Percentiles rank a stretch among this genome's conserved stretches.
These are phyloP conservation scores for Phalaenopsis hybrid DNA, from an alignment of 116 monocot species.

Conservation along the genomic window DNA sequence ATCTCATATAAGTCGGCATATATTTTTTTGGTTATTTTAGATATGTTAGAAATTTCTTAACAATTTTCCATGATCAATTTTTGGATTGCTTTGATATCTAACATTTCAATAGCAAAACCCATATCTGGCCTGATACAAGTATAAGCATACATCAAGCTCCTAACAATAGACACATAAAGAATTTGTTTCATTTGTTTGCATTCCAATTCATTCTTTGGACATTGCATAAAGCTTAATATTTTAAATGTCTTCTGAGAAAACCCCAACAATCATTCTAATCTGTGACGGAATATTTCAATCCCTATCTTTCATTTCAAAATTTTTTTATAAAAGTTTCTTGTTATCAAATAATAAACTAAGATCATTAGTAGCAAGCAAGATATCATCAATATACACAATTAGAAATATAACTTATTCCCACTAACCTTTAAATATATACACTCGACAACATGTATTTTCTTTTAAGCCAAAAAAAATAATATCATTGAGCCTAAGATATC, in stretches of 20 bases:
- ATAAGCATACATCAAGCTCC: too few relatives aligned
- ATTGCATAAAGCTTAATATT: neutral
- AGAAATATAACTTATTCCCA: conserved; percentile 1
- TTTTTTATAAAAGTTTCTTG: neutral
- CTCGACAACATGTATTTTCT: neutral
- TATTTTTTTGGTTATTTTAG: neutral
- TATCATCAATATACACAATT: neutral
- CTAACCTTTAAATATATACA: neutral
- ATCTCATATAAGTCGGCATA: conserved; percentile 5
- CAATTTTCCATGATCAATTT: conserved; percentile 9
- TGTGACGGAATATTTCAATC: neutral
- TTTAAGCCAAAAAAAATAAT: neutral
- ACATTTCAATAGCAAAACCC: conserved; percentile 8
- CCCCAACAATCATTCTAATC: neutral
- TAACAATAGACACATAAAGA: neutral
- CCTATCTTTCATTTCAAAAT: neutral
- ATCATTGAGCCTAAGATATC: neutral
- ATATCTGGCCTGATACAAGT: neutral
- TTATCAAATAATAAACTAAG: neutral
- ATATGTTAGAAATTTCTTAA: neutral
- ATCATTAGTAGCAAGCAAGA: conserved; percentile 4
- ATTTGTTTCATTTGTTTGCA: neutral
- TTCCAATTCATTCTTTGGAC: neutral
- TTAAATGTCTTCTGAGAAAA: neutral
- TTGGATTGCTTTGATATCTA: conserved; percentile 11